phyloP scores from a whole-genome alignment of 345 rosid genomes.

The Citrus medica region DNA sequence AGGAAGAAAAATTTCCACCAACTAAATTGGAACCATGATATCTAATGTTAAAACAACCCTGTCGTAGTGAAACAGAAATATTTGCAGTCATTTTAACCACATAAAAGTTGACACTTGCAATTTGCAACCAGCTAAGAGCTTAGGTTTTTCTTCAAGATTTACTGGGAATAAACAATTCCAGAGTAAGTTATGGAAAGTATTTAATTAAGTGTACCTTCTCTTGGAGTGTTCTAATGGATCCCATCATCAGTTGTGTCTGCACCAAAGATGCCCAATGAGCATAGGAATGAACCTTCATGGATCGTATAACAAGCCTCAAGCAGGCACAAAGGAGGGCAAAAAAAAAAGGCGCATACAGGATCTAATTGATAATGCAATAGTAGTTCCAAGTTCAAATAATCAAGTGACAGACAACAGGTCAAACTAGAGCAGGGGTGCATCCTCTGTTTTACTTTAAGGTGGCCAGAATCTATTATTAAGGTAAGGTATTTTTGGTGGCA shows the following conservation, averaged over 20 bases:
- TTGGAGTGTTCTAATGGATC: slow-evolving; percentile 26
- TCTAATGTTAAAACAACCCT: background rate
- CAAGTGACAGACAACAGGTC: background rate
- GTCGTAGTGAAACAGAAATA: background rate
- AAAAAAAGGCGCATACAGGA: background rate
- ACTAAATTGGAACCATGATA: background rate
- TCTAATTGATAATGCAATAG: background rate
- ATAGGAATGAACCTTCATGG: background rate
- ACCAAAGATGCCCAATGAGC: background rate
- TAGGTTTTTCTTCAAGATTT: background rate
- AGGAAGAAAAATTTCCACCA: background rate
- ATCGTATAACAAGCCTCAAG: background rate
- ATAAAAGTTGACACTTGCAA: background rate
- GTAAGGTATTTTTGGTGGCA: background rate
- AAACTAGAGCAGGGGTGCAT: background rate
- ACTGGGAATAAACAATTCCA: background rate
- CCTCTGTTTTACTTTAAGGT: background rate
- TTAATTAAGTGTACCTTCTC: slow-evolving; percentile 33
- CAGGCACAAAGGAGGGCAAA: background rate
- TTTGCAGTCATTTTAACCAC: background rate
- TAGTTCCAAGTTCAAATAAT: background rate
- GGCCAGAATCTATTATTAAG: background rate
- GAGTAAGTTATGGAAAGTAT: background rate
- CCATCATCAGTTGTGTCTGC: slow-evolving; percentile 38
- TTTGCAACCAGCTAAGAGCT: background rate